Evolutionary conservation across 139 green algal species (phyloP).

Genomic region (Coelastrella sp.): DNA sequence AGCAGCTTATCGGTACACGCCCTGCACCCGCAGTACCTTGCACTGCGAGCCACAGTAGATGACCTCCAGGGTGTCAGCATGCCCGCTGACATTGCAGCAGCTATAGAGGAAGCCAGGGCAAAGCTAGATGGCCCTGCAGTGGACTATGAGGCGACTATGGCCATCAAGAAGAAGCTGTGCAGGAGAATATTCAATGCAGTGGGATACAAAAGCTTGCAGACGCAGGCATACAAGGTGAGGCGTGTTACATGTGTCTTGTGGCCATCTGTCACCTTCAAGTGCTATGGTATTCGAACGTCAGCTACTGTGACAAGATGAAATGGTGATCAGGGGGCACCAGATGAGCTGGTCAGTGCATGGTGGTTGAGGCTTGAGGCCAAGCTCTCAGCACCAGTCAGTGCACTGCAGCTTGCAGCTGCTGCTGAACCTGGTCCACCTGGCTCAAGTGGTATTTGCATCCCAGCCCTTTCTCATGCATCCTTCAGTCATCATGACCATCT

Average conservation of each 20-base stretch:
- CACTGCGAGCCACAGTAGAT: slow-evolving; percentile 51
- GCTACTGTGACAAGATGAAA: no score
- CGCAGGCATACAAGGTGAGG: slow-evolving; percentile 52
- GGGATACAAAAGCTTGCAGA: slow-evolving; percentile 54
- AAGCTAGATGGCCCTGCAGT: slow-evolving; percentile 67
- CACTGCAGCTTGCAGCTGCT: no score
- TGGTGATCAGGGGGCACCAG: no score
- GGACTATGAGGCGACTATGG: slow-evolving; percentile 89
- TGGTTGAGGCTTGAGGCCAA: no score
- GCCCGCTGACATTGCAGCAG: slow-evolving; percentile 52
- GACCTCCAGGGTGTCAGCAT: slow-evolving; percentile 40
- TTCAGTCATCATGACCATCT: no score
- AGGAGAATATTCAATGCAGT: slow-evolving; percentile 61
- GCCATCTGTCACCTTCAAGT: no score
- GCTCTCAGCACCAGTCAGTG: no score
- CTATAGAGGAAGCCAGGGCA: slow-evolving; percentile 31
- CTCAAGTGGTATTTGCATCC: no score
- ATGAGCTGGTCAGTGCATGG: no score
- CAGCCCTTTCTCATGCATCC: no score
- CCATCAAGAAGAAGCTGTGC: slow-evolving; percentile 81
- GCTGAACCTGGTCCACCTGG: no score
- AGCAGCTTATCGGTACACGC: slow-evolving; percentile 90
- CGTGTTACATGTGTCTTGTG: neutral
- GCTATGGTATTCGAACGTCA: no score
- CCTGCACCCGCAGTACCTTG: slow-evolving; percentile 87